A percentile compares a stretch with the other conserved stretches of the same genome.
Conservation (phyloP, 129 eudicot genomes). For the Kitagawia praeruptora region DNA sequence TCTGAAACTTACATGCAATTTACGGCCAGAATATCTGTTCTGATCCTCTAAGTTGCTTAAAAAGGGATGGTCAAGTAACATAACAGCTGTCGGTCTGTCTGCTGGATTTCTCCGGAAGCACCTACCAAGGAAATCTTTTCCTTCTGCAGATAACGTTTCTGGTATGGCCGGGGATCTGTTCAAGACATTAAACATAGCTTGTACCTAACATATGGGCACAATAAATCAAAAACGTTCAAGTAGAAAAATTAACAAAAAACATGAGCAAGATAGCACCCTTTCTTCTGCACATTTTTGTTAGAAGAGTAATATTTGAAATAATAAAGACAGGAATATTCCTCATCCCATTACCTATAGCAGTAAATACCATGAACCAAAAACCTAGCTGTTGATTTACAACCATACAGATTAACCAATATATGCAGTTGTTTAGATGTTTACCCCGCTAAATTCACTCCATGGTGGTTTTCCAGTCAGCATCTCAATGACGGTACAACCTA, state of each 20-base stretch:
- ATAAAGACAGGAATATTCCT: neutral
- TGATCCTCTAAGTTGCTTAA: slow-evolving; percentile 37
- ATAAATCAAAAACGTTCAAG: slow-evolving; percentile 2
- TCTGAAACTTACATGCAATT: slow-evolving; percentile 32
- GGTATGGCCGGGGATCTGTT: slow-evolving; percentile 66
- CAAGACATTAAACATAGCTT: slow-evolving; percentile 79
- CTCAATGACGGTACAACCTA: slow-evolving; percentile 92
- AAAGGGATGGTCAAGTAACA: slow-evolving; percentile 74
- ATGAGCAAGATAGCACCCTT: neutral
- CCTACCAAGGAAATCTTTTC: slow-evolving; percentile 64
- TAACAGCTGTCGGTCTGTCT: slow-evolving; percentile 64
- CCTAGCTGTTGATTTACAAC: neutral
- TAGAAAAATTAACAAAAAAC: neutral
- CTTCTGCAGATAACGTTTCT: slow-evolving; percentile 66
- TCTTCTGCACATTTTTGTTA: neutral
- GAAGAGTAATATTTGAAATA: neutral
- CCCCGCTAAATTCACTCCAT: slow-evolving; percentile 64
- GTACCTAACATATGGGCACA: slow-evolving; percentile 35
- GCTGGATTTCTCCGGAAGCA: slow-evolving; percentile 83
- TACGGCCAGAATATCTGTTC: slow-evolving; percentile 30
- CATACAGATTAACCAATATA: neutral
- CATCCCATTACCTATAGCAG: neutral
- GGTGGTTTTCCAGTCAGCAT: slow-evolving; percentile 94
- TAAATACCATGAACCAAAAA: neutral
- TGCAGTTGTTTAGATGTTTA: slow-evolving; percentile 21